Evolutionary conservation across 805 yeast genomes (phyloP).

Genomic region (Zygosaccharomyces kombuchaensis): DNA sequence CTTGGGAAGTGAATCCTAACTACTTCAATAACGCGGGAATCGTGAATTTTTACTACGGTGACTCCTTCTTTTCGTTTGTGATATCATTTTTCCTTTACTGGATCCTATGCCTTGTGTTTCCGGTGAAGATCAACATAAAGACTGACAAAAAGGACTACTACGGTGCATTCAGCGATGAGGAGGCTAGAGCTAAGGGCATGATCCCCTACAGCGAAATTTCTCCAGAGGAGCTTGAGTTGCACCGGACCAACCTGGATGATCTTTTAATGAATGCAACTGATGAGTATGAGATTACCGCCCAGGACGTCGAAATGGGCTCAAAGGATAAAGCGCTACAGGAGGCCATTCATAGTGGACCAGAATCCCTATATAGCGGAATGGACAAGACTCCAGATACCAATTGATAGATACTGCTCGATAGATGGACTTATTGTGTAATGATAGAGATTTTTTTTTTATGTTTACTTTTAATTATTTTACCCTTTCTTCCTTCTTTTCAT

Average conservation of each 20-base stretch:
- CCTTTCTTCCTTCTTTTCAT: not conserved
- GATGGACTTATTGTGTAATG: not conserved
- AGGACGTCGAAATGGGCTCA: not conserved
- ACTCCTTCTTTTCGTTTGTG: conserved; percentile 40
- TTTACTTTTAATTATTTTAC: not conserved
- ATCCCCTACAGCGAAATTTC: conserved; percentile 33
- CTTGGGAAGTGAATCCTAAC: conserved; percentile 34
- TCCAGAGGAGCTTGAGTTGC: conserved; percentile 21
- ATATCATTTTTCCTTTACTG: conserved; percentile 39
- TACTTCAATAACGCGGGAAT: conserved; percentile 36
- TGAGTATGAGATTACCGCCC: not conserved
- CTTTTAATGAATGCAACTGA: not conserved
- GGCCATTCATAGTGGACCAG: not conserved
- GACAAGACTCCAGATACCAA: not conserved
- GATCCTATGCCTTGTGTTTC: conserved; percentile 36
- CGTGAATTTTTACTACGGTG: conserved; percentile 42
- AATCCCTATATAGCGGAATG: not conserved
- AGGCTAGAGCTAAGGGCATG: conserved; percentile 32
- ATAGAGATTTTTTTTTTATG: not conserved
- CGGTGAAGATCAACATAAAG: conserved; percentile 33
- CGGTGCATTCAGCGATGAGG: conserved; percentile 38
- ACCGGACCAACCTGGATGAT: not conserved
- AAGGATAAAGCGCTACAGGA: not conserved
- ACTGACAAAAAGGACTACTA: conserved; percentile 41
- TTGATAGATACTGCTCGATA: not conserved